Conservation (phyloP, 1,284 basidiomycete genomes). For the Naganishia sp. region DNA sequence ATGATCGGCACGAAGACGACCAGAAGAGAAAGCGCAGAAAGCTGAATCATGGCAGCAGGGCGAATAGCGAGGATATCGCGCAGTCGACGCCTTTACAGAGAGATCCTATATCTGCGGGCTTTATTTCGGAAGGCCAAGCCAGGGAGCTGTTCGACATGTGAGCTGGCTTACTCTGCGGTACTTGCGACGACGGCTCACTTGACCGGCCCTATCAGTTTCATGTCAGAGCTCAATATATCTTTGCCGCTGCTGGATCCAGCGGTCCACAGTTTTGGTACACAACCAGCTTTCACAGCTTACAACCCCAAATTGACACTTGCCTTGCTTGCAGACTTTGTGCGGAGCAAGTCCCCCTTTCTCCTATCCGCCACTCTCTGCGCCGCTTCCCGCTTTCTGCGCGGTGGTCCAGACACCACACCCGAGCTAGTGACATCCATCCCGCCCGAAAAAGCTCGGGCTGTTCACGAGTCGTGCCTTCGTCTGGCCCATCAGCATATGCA, state of each 20-base stretch:
- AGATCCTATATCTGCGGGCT: slow-evolving; percentile 42
- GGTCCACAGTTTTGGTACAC: slow-evolving; percentile 36
- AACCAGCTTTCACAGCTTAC: slow-evolving; percentile 26
- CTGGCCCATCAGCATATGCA: slow-evolving; percentile 43
- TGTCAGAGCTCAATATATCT: slow-evolving; percentile 39
- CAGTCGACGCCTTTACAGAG: slow-evolving; percentile 21
- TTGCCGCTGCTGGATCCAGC: slow-evolving; percentile 41
- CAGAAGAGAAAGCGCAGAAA: slow-evolving; percentile 18
- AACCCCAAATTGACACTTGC: slow-evolving; percentile 12
- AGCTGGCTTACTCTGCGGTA: slow-evolving; percentile 10
- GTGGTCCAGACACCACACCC: slow-evolving; percentile 30
- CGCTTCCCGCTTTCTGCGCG: slow-evolving; percentile 41
- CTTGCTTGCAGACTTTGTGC: slow-evolving; percentile 37
- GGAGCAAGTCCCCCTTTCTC: slow-evolving; percentile 41
- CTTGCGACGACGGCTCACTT: background rate
- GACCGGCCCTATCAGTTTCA: slow-evolving; percentile 34
- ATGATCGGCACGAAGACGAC: background rate
- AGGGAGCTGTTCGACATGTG: slow-evolving; percentile 41
- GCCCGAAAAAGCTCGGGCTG: slow-evolving; percentile 38
- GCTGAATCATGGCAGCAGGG: background rate
- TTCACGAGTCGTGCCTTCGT: slow-evolving; percentile 43
- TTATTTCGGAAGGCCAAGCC: slow-evolving; percentile 40
- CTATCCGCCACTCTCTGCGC: slow-evolving; percentile 43
- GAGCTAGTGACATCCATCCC: slow-evolving; percentile 23
- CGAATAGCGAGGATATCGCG: slow-evolving; percentile 2